These are phyloP conservation scores for Podospora comata DNA, from an alignment of 495 filamentous ascomycete genomes.

Conservation along the genomic window DNA sequence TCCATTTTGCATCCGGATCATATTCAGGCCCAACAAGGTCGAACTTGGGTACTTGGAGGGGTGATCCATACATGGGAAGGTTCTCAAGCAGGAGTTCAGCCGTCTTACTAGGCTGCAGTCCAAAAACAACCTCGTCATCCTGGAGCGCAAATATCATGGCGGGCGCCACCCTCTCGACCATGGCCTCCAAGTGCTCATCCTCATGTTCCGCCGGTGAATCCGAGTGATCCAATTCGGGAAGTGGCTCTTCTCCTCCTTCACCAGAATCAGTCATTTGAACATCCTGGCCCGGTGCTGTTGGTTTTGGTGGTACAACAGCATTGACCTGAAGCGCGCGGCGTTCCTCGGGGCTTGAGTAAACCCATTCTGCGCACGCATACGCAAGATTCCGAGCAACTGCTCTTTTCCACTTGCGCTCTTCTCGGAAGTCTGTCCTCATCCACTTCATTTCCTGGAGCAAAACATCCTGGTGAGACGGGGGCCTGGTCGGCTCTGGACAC, in stretches of 20 bases:
- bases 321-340: conserved; percentile 64
- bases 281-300: conserved; percentile 19
- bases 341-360: conserved; percentile 58
- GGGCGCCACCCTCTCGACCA: conserved; percentile 53
- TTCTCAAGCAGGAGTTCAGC: conserved; percentile 82
- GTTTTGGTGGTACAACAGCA: conserved; percentile 42
- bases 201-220: conserved; percentile 49
- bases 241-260: conserved; percentile 39
- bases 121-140: conserved; percentile 78
- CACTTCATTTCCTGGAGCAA: conserved; percentile 89
- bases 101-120: conserved; percentile 67
- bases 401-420: conserved; percentile 92
- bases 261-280: conserved; percentile 27
- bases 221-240: conserved; percentile 66
- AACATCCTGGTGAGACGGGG: conserved; percentile 76
- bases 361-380: conserved; percentile 76
- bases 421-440: conserved; percentile 93
- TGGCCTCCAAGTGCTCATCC: conserved; percentile 43
- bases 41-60: conserved; percentile 54
- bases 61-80: conserved; percentile 72
- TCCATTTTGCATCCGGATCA: conserved; percentile 68
- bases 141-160: conserved; percentile 79
- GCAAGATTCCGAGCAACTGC: conserved; percentile 74
- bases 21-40: conserved; percentile 55
- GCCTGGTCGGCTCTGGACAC: conserved; percentile 70